phyloP scores from a whole-genome alignment of 164 flowering plant genomes.

The Paratinospora sagittata region DNA sequence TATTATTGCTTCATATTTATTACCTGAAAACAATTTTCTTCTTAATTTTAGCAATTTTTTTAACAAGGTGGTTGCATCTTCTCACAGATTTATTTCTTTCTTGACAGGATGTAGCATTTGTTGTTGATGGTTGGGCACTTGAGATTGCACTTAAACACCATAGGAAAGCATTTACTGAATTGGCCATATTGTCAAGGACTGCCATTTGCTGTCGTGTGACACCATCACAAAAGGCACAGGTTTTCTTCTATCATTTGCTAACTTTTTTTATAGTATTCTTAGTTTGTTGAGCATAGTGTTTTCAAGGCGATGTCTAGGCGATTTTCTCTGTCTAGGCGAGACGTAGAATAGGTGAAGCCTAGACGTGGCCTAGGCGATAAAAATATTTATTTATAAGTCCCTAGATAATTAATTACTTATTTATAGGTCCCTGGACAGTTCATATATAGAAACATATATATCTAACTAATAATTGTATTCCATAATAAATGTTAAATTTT shows the following conservation, averaged over 20 bases:
- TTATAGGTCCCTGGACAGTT: too few species aligned
- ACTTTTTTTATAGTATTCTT: neutral
- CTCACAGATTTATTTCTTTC: slow-evolving; percentile 10
- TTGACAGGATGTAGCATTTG: slow-evolving; percentile 93
- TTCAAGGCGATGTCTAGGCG: too few species aligned
- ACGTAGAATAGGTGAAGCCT: too few species aligned
- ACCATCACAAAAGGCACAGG: slow-evolving; percentile 99
- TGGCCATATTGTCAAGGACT: slow-evolving; percentile 88
- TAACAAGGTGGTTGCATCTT: neutral
- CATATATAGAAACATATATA: too few species aligned
- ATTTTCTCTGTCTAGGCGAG: too few species aligned
- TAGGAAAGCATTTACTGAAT: slow-evolving; percentile 76
- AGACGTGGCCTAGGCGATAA: too few species aligned
- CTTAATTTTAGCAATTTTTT: neutral
- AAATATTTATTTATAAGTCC: too few species aligned
- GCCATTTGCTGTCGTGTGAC: slow-evolving; percentile 99
- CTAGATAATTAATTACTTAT: too few species aligned
- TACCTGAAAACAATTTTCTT: neutral
- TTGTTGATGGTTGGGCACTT: slow-evolving; percentile 99
- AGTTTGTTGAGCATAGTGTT: neutral
- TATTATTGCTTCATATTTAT: neutral
- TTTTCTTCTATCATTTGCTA: slow-evolving; percentile 16
- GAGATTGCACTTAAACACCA: slow-evolving; percentile 83
- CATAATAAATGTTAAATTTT: too few species aligned
- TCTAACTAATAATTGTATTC: too few species aligned